These are phyloP conservation scores for Talaromyces piceae DNA, from an alignment of 2,329 filamentous ascomycete species.

Conservation along the genomic window DNA sequence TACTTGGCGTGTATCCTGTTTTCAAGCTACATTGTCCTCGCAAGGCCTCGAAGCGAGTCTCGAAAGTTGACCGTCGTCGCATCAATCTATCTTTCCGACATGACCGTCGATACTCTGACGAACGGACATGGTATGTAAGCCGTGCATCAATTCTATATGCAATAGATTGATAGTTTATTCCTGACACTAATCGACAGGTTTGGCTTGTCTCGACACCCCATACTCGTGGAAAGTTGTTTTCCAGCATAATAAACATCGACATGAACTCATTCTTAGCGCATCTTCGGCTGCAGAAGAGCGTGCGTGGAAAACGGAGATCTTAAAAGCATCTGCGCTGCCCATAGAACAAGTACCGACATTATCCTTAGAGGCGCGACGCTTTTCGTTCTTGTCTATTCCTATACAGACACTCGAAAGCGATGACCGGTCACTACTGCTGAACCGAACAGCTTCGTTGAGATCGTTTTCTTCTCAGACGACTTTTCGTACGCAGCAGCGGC, in stretches of 20 bases:
- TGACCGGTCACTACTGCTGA: slow-evolving; percentile 57
- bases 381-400: slow-evolving; percentile 50
- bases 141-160: slow-evolving; percentile 11
- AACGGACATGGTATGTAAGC: slow-evolving; percentile 28
- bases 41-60: slow-evolving; percentile 56
- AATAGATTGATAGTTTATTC: neutral
- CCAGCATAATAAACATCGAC: slow-evolving; percentile 65
- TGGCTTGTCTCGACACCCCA: slow-evolving; percentile 79
- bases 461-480: slow-evolving; percentile 65
- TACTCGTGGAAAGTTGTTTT: slow-evolving; percentile 92
- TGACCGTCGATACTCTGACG: slow-evolving; percentile 29
- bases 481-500: slow-evolving; percentile 59
- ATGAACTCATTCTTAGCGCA: slow-evolving; percentile 79
- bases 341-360: slow-evolving; percentile 44
- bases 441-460: slow-evolving; percentile 62
- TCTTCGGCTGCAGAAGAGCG: slow-evolving; percentile 73
- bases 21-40: slow-evolving; percentile 68
- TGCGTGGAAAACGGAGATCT: slow-evolving; percentile 68
- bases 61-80: slow-evolving; percentile 66
- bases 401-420: slow-evolving; percentile 70
- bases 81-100: slow-evolving; percentile 55
- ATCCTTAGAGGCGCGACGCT: slow-evolving; percentile 20
- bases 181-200: slow-evolving; percentile 48
- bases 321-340: slow-evolving; percentile 44
- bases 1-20: slow-evolving; percentile 88